Evolutionary conservation across 306 rosid genomes (phyloP).

Genomic region (Potentilla sterilis): DNA sequence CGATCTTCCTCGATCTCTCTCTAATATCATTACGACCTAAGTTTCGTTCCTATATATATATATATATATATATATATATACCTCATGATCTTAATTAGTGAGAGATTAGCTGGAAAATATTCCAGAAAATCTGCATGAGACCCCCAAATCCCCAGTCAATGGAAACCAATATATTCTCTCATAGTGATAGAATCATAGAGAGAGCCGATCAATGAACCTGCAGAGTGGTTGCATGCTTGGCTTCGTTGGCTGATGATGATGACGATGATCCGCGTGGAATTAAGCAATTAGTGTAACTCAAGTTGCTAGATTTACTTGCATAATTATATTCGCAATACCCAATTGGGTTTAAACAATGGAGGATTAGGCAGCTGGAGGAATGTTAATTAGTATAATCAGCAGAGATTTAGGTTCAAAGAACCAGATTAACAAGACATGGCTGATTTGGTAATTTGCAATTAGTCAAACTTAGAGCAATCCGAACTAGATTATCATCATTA

Average conservation of each 20-base stretch:
- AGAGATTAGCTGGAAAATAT: slow-evolving; percentile 9
- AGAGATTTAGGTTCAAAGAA: neutral
- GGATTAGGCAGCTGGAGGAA: neutral
- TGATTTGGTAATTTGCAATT: neutral
- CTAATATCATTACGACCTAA: neutral
- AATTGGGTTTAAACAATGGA: slow-evolving; percentile 5
- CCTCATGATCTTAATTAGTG: neutral
- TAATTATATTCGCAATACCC: neutral
- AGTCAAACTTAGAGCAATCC: neutral
- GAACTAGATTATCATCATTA: neutral
- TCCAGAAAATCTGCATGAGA: neutral
- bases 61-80: neutral
- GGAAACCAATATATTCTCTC: neutral
- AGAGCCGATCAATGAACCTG: neutral
- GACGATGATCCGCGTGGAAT: slow-evolving; percentile 10
- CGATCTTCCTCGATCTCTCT: neutral
- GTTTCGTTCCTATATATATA: neutral
- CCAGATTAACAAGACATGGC: neutral
- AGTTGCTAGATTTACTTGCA: slow-evolving; percentile 17
- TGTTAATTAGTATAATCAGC: neutral
- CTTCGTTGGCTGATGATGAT: slow-evolving; percentile 1
- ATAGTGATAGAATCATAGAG: neutral
- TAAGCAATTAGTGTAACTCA: neutral
- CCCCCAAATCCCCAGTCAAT: neutral
- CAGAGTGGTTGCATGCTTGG: neutral